phyloP scores from a whole-genome alignment of 331 rosid genomes.

The Acacia pycnantha region DNA sequence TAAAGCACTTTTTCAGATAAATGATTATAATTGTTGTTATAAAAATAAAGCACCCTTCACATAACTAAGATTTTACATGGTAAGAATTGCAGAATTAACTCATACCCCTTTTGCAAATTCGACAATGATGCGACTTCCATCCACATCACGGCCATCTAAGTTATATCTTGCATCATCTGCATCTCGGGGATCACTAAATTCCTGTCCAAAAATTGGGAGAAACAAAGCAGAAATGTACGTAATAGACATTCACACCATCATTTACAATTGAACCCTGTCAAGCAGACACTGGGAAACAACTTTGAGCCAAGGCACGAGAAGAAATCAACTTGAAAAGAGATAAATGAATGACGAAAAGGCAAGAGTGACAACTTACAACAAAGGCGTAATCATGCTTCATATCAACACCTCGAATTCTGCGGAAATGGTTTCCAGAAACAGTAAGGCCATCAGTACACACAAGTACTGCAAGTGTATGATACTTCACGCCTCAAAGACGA shows the following conservation, averaged over 20 bases:
- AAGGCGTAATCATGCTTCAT: slow-evolving; percentile 96
- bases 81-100: not conserved
- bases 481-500: slow-evolving; percentile 91
- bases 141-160: slow-evolving; percentile 74
- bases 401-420: slow-evolving; percentile 98
- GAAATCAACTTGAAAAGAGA: not conserved
- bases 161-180: slow-evolving; percentile 89
- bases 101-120: slow-evolving; percentile 88
- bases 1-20: not conserved
- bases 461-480: slow-evolving; percentile 56
- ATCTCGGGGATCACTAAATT: slow-evolving; percentile 82
- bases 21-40: not conserved
- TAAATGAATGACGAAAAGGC: not conserved
- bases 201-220: slow-evolving; percentile 48
- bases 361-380: slow-evolving; percentile 66
- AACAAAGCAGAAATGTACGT: slow-evolving; percentile 22
- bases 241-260: slow-evolving; percentile 35
- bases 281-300: slow-evolving; percentile 9
- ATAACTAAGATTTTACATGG: not conserved
- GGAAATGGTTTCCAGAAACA: slow-evolving; percentile 92
- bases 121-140: slow-evolving; percentile 75
- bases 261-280: slow-evolving; percentile 5
- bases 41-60: not conserved
- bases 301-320: not conserved
- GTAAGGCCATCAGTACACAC: slow-evolving; percentile 93